Conservation (phyloP, 306 rosid species). For the Cucurbita ficifolia region DNA sequence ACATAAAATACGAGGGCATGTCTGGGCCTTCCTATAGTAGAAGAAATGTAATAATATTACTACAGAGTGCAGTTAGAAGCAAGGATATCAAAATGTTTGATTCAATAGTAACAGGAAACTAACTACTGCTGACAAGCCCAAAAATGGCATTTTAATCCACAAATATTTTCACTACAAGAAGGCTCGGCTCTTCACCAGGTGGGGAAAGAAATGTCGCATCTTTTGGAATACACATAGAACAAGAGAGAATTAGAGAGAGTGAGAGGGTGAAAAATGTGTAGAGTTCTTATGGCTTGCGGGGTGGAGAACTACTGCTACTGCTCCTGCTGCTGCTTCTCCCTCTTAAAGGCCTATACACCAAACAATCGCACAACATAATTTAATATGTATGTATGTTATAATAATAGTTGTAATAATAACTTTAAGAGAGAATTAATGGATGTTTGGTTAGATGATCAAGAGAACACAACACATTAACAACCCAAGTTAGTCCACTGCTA, state of each 20-base stretch:
- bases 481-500: too few relatives aligned
- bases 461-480: too few relatives aligned
- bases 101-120: background rate
- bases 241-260: background rate
- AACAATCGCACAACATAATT: background rate
- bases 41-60: background rate
- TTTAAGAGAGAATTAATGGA: background rate
- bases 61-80: background rate
- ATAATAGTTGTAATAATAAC: background rate
- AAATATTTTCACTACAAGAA: background rate
- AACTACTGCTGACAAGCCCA: background rate
- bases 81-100: background rate
- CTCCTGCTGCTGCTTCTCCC: constrained; percentile 82
- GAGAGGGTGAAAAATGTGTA: background rate
- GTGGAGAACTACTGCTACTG: constrained; percentile 74
- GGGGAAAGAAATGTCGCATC: background rate
- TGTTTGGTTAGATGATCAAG: background rate
- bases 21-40: background rate
- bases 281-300: constrained; percentile 39
- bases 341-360: constrained; percentile 52
- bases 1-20: background rate
- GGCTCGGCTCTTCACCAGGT: background rate
- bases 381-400: background rate
- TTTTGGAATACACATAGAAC: background rate
- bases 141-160: background rate